phyloP scores from a whole-genome alignment of 1,284 basidiomycete species.

The Phlebopus sp. region DNA sequence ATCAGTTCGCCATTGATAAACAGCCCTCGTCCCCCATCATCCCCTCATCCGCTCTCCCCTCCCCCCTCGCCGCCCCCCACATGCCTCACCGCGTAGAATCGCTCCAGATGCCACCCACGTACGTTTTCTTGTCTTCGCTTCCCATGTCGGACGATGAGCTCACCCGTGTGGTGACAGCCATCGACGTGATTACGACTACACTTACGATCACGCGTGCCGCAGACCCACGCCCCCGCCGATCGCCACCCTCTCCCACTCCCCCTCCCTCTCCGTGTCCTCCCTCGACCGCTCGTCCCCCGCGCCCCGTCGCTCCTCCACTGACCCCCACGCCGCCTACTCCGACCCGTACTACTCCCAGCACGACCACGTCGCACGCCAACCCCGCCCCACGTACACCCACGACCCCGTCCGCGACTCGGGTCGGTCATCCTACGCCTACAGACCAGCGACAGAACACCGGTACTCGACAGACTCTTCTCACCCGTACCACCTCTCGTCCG shows the following conservation, averaged over 20 bases:
- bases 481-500: conserved; percentile 26
- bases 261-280: conserved; percentile 57
- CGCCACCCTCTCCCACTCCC: conserved; percentile 56
- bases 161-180: conserved; percentile 30
- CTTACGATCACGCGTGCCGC: conserved; percentile 40
- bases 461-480: conserved; percentile 32
- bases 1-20: conserved; percentile 36
- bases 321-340: conserved; percentile 27
- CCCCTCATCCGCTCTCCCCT: conserved; percentile 19
- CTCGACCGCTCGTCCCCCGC: conserved; percentile 60
- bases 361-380: conserved; percentile 28
- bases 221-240: conserved; percentile 55
- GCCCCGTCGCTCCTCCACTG: conserved; percentile 35
- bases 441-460: conserved; percentile 27
- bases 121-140: conserved; percentile 7
- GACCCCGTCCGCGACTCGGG: conserved; percentile 34
- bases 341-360: conserved; percentile 32
- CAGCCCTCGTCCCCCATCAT: conserved; percentile 17
- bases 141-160: not conserved
- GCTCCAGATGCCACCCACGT: conserved; percentile 29
- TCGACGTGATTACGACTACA: conserved; percentile 39
- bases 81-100: conserved; percentile 37
- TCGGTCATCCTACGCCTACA: conserved; percentile 29
- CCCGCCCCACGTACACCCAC: conserved; percentile 36
- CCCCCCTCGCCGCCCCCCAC: conserved; percentile 7